Percentiles rank a stretch among this genome's conserved stretches.
Conservation (phyloP, 1,284 basidiomycete species). For the Rhodofomes roseus region DNA sequence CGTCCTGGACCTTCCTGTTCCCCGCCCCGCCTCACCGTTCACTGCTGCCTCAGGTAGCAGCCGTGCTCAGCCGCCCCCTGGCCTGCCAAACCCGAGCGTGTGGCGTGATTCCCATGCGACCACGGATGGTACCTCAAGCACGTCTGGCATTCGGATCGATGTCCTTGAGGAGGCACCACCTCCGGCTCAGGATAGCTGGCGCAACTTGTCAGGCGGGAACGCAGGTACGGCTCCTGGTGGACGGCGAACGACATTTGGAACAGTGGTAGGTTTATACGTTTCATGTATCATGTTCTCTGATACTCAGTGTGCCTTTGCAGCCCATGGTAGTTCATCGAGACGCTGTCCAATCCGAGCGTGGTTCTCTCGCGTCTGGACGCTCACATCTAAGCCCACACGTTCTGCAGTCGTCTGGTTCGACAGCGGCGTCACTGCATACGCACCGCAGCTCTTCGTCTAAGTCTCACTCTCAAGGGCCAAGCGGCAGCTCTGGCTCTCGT, state of each 20-base stretch:
- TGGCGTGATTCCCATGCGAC: constrained; percentile 39
- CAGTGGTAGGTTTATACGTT: constrained; percentile 35
- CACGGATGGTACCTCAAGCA: constrained; percentile 20
- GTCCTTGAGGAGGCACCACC: constrained; percentile 65
- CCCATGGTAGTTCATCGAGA: constrained; percentile 40
- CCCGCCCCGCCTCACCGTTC: constrained; percentile 48
- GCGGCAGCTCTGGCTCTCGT: constrained; percentile 33
- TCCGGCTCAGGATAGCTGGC: constrained; percentile 51
- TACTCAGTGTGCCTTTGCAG: constrained; percentile 15
- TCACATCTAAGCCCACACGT: constrained; percentile 46
- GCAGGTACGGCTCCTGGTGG: constrained; percentile 20
- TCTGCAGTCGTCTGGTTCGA: constrained; percentile 47
- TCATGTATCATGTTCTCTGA: not conserved
- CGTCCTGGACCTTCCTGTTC: constrained; percentile 58
- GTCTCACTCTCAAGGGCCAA: constrained; percentile 34
- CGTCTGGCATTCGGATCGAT: constrained; percentile 45
- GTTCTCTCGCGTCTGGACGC: constrained; percentile 57
- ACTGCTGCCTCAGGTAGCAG: constrained; percentile 30
- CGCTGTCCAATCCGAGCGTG: constrained; percentile 45
- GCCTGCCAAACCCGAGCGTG: constrained; percentile 35
- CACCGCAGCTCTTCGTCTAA: constrained; percentile 46
- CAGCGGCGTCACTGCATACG: constrained; percentile 38
- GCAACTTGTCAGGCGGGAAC: constrained; percentile 39
- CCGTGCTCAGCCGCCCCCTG: constrained; percentile 42
- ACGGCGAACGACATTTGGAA: constrained; percentile 55